These are phyloP conservation scores for Geotrichum bryndzae DNA, from an alignment of 1,139 yeast species.

Conservation along the genomic window DNA sequence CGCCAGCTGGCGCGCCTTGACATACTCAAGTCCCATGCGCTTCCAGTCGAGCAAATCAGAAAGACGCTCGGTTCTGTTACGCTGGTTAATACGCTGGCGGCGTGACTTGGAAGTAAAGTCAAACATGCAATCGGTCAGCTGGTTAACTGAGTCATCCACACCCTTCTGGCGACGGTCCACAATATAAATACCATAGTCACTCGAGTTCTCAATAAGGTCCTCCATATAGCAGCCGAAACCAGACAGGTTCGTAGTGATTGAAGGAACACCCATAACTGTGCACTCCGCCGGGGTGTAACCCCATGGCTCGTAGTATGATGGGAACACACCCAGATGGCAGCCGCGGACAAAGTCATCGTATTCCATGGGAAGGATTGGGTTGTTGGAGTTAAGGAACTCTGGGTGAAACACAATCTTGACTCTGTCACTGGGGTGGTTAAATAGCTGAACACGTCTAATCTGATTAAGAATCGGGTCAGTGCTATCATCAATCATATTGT, in stretches of 20 bases:
- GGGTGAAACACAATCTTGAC: constrained; percentile 97
- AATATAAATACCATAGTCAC: constrained; percentile 94
- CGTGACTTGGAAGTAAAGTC: constrained; percentile 84
- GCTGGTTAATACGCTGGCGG: constrained; percentile 95
- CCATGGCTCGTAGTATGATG: constrained; percentile 98
- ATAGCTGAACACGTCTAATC: constrained; percentile 83
- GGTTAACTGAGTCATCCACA: constrained; percentile 90
- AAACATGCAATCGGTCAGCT: constrained; percentile 82
- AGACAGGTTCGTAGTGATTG: constrained; percentile 92
- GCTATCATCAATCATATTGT: constrained; percentile 90
- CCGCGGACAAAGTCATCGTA: constrained; percentile 98
- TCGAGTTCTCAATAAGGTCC: constrained; percentile 87
- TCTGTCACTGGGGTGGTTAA: constrained; percentile 83
- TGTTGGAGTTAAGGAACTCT: constrained; percentile 89
- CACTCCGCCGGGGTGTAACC: constrained; percentile 99
- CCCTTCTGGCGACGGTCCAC: constrained; percentile 93
- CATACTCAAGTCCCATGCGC: constrained; percentile 94
- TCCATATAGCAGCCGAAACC: constrained; percentile 99
- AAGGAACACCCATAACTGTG: constrained; percentile 98
- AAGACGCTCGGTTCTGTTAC: constrained; percentile 92
- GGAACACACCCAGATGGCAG: constrained; percentile 96
- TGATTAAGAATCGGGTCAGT: constrained; percentile 88
- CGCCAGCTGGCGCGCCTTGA: constrained; percentile 89
- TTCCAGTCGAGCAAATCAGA: constrained; percentile 95
- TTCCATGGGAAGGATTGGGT: constrained; percentile 87